Evolutionary conservation across 75 land plant species (phyloP).

Genomic region (Picea glauca): DNA sequence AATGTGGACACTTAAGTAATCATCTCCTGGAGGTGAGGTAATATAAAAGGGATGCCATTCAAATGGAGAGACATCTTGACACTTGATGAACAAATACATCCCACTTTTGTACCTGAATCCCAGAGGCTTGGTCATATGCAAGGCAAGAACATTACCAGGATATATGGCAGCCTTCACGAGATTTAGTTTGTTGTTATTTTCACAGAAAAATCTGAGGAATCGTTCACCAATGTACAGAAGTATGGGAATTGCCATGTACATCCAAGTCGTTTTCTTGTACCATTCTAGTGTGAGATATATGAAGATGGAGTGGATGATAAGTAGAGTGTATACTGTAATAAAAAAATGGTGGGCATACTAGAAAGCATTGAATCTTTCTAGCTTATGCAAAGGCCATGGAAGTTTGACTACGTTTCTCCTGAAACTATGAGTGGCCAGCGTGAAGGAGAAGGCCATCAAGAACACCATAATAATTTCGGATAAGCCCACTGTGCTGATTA

Average conservation of each 20-base stretch:
- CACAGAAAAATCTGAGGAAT: constrained; percentile 24
- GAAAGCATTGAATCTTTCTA: constrained; percentile 84
- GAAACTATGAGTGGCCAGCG: constrained; percentile 64
- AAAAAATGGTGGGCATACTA: constrained; percentile 89
- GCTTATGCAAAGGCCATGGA: constrained; percentile 47
- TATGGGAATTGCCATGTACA: constrained; percentile 66
- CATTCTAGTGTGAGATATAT: constrained; percentile 46
- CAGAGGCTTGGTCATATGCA: constrained; percentile 69
- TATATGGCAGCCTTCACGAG: constrained; percentile 71
- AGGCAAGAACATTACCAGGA: constrained; percentile 72
- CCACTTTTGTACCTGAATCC: constrained; percentile 85
- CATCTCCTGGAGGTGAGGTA: constrained; percentile 78
- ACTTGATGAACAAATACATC: constrained; percentile 80
- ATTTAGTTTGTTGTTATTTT: constrained; percentile 28
- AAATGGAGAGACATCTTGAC: constrained; percentile 68
- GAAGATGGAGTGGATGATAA: constrained; percentile 57
- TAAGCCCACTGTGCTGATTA: no score
- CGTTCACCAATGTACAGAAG: constrained; percentile 58
- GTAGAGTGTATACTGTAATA: constrained; percentile 51
- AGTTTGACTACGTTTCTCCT: constrained; percentile 69
- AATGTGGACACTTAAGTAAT: constrained; percentile 71
- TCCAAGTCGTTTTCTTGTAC: constrained; percentile 86
- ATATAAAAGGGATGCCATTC: constrained; percentile 93
- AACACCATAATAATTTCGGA: no score
- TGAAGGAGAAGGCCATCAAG: no score